Evolutionary conservation across 306 rosid genomes (phyloP), one percentile per base, ranked within the genome.

Genomic region (Leucaena leucocephala): DNA sequence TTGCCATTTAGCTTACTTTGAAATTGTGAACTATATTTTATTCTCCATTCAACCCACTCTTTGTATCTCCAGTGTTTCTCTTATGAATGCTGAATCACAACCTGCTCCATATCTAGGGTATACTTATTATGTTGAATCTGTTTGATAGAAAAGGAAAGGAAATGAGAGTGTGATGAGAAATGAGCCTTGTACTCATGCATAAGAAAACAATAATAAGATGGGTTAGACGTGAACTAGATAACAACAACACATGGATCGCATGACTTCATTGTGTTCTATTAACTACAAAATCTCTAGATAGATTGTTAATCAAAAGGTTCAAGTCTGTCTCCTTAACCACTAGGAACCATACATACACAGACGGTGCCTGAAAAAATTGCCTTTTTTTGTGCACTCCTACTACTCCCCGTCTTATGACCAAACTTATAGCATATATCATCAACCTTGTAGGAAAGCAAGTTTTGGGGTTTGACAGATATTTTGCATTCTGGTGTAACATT

Each of bases 1-100:
- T 39, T 44, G 36, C 16, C 19, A 13, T 59, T 19, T 43, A 38
- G 52, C 71, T 14, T 79, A 5, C 15, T n/a, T n/a, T n/a, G n/a
- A 78, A 67, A 80, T 71, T 76, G 68, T 80, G 64, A 35, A 19
- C 67, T 61, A 33, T 64, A 50, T 59, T 17, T 74, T 74, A 71
- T 44, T 61, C 40, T 5, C 39, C 35, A 8, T 48, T 43, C 73
- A 48, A 36, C 19, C 34, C 5, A 9, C 8, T 39, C 45, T 49
- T 61, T 49, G 48, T 59, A 40, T 63, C 55, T 69, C 22, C 58
- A 52, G 36, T 74, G 44, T 21, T 42, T 46, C 39, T 76, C 44
- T 63, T 19, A 71, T 76, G 42, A 39, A 49, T 42, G 42, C 4
- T 64, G 67, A 65, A 78, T 68, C 76, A 11, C 42, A 44, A 62